Conservation (phyloP, 371 early-diverging fungal genomes). For the Coemansia sp. region DNA sequence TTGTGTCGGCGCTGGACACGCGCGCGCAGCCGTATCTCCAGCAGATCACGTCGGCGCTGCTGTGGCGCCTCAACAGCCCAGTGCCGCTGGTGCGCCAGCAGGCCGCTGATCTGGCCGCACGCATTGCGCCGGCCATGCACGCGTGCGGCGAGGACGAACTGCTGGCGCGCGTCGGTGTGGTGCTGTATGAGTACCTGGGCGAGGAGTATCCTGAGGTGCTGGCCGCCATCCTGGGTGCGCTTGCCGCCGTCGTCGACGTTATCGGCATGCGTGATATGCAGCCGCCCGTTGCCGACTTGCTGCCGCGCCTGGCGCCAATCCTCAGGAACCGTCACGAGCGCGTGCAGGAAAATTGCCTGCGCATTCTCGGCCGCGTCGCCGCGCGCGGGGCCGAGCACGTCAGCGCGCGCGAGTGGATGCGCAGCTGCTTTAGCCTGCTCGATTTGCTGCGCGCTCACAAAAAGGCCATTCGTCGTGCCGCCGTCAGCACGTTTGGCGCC, state of each 20-base stretch:
- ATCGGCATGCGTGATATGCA: slow-evolving; percentile 98
- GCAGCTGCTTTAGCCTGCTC: slow-evolving; percentile 95
- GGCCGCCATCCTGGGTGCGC: slow-evolving; percentile 88
- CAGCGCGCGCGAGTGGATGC: slow-evolving; percentile 98
- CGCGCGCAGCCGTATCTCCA: slow-evolving; percentile 90
- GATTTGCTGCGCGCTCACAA: slow-evolving; percentile 96
- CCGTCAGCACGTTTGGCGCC: slow-evolving; percentile 96
- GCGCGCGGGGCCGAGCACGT: slow-evolving; percentile 98
- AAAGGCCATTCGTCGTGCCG: slow-evolving; percentile 92
- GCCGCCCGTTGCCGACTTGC: slow-evolving; percentile 95
- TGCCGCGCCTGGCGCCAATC: slow-evolving; percentile 95
- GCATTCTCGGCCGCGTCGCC: slow-evolving; percentile 95
- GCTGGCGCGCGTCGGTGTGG: slow-evolving; percentile 87
- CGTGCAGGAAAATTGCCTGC: slow-evolving; percentile 92
- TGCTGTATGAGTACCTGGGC: slow-evolving; percentile 95
- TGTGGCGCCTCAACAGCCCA: slow-evolving; percentile 97
- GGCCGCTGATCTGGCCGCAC: slow-evolving; percentile 93
- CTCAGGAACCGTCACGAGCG: slow-evolving; percentile 97
- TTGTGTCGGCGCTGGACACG: slow-evolving; percentile 85
- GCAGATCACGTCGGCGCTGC: slow-evolving; percentile 89
- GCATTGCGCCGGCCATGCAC: slow-evolving; percentile 91
- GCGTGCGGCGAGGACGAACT: slow-evolving; percentile 93
- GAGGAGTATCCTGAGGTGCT: slow-evolving; percentile 98
- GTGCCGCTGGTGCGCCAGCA: slow-evolving; percentile 95
- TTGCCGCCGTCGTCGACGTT: slow-evolving; percentile 92